These are phyloP conservation scores for Curvularia lunata DNA, from an alignment of 2,329 filamentous ascomycete genomes.

Conservation along the genomic window DNA sequence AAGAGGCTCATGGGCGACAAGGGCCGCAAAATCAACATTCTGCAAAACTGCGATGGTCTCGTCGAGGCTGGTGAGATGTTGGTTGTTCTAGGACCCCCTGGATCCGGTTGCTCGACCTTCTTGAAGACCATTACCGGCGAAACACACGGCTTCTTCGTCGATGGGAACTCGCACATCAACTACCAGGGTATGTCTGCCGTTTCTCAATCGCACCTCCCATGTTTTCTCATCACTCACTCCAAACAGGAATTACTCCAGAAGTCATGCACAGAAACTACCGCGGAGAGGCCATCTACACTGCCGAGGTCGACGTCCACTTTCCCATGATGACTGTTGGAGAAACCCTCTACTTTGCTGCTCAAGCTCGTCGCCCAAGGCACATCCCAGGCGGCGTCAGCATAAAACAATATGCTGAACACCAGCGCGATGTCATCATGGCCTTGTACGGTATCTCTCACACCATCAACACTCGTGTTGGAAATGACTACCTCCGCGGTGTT, in stretches of 20 bases:
- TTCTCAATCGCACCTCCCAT: neutral
- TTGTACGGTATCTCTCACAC: conserved; percentile 78
- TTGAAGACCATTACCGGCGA: conserved; percentile 85
- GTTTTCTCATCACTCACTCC: conserved; percentile 14
- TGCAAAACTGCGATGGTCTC: conserved; percentile 71
- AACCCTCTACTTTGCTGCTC: conserved; percentile 78
- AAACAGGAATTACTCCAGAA: conserved; percentile 66
- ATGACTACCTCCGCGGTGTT: conserved; percentile 77
- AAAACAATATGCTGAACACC: conserved; percentile 64
- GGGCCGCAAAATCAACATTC: conserved; percentile 64
- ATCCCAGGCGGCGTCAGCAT: conserved; percentile 65
- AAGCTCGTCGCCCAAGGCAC: conserved; percentile 68
- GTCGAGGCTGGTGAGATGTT: conserved; percentile 76
- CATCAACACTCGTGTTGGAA: conserved; percentile 73
- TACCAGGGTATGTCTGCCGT: conserved; percentile 63
- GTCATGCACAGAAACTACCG: conserved; percentile 80
- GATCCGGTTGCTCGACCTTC: conserved; percentile 77
- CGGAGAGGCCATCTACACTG: conserved; percentile 86
- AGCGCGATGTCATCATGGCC: conserved; percentile 63
- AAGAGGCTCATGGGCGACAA: conserved; percentile 46
- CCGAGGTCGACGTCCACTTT: conserved; percentile 83
- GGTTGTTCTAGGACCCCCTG: conserved; percentile 74
- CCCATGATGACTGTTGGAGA: conserved; percentile 78
- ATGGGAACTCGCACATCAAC: conserved; percentile 75
- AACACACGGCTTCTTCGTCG: conserved; percentile 78